Base-by-base conservation (phyloP, 2,329 filamentous ascomycete genomes). In the Aspergillus japonicus region DNA sequence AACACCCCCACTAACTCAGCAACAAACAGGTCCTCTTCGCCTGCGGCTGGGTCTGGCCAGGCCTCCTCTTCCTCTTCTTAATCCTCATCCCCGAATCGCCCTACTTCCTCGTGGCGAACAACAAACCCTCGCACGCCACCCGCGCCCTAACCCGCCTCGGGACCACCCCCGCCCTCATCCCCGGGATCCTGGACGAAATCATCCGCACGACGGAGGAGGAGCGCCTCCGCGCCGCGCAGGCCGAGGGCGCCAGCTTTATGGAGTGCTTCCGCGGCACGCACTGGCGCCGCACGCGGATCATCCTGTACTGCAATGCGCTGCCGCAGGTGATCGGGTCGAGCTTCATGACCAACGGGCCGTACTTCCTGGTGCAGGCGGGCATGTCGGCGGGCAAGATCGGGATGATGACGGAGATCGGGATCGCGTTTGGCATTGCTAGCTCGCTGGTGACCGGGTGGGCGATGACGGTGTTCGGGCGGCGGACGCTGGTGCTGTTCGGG, bases 211-310 rank as follows among this genome's bases (percentile, higher is more conserved):
- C 47, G 39, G 39, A 33, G 6, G 49, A 47, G 11, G 56, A 58
- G 12, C 24, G 14, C 5, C 56, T 16, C 2, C 50, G 21, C 29
- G 7, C 3, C 14, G 26, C 33, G 12, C 26, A 24, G 4, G 21
- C 56, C 39, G 6, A 19, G 2, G 31, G 21, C 2, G 19, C 44
- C 19, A 24, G 19, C n/a, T 58, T 48, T 21, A 14, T 4, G 12
- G 56, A 58, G 5, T 48, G 39, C 11, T 58, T 58, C 56, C n/a
- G 29, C 24, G 14, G 35, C n/a, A 23, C 26, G 1, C 35, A 58
- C 42, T 58, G 49, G 50, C 56, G 56, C 4, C 56, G 56, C 56
- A 58, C 56, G 5, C 50, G 56, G 23, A 58, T 58, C 42, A 52
- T 58, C 10, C 56, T 58, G 24, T 58, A 58, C 44, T 53, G 50